Evolutionary conservation across 768 basidiomycete genomes (phyloP).

Genomic region (Strobilomyces echinocephalus): DNA sequence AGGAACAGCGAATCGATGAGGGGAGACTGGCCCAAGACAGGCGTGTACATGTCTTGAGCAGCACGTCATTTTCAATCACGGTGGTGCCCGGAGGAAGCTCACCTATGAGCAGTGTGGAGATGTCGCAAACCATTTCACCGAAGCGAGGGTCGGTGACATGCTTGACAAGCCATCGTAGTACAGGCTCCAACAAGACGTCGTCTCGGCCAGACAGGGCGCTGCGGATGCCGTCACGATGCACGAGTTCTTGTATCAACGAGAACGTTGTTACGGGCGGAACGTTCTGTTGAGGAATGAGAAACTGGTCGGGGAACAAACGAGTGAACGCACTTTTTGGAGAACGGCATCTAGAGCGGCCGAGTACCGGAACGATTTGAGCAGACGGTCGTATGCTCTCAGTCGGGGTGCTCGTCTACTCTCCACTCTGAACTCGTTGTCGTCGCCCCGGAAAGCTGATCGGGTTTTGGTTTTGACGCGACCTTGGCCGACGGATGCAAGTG

Average conservation of each 20-base stretch:
- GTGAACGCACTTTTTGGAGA: slow-evolving; percentile 63
- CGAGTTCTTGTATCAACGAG: slow-evolving; percentile 86
- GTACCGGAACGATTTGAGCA: slow-evolving; percentile 91
- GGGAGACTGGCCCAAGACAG: slow-evolving; percentile 91
- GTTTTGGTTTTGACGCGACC: slow-evolving; percentile 47
- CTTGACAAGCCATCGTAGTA: slow-evolving; percentile 81
- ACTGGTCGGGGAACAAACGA: neutral
- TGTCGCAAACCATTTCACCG: slow-evolving; percentile 81
- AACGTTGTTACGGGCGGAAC: slow-evolving; percentile 83
- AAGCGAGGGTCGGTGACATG: slow-evolving; percentile 88
- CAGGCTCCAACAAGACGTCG: slow-evolving; percentile 87
- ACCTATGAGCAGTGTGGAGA: slow-evolving; percentile 83
- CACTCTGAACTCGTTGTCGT: slow-evolving; percentile 72
- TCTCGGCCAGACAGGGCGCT: slow-evolving; percentile 87
- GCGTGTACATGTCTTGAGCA: slow-evolving; percentile 77
- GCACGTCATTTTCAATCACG: slow-evolving; percentile 2
- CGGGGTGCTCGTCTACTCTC: slow-evolving; percentile 66
- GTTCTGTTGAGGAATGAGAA: slow-evolving; percentile 44
- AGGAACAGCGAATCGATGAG: slow-evolving; percentile 84
- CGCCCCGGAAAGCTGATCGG: slow-evolving; percentile 48
- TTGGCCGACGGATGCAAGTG: slow-evolving; percentile 52
- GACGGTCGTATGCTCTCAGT: slow-evolving; percentile 82
- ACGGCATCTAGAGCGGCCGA: slow-evolving; percentile 92
- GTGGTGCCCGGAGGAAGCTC: slow-evolving; percentile 23
- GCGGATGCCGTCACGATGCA: slow-evolving; percentile 84